A percentile compares a stretch with the other conserved stretches of the same genome.
Evolutionary conservation across 2,329 filamentous ascomycete species (phyloP).

Genomic region (Orbilia brochopaga): DNA sequence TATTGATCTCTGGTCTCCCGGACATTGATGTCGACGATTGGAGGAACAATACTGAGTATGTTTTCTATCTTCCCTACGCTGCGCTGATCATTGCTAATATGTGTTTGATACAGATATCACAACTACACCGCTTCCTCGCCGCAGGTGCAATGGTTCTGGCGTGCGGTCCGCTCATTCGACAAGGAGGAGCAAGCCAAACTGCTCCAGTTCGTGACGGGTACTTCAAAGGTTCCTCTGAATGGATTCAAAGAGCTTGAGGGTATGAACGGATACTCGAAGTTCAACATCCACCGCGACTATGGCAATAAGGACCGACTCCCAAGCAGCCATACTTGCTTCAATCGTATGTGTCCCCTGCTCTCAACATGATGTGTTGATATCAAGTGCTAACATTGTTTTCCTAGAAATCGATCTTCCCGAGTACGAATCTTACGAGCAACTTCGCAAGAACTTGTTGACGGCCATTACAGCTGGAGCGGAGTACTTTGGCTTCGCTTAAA

Average conservation of each 20-base stretch:
- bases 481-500: conserved; percentile 93
- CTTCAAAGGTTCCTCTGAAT: conserved; percentile 96
- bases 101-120: conserved; percentile 69
- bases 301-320: conserved; percentile 94
- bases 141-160: conserved; percentile 99
- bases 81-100: conserved; percentile 5
- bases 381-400: conserved; percentile 57
- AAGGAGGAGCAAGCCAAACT: conserved; percentile 98
- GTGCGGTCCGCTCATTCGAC: conserved; percentile 93
- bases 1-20: conserved; percentile 93
- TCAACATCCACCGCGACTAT: conserved; percentile 99
- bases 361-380: conserved; percentile 8
- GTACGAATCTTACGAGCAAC: conserved; percentile 92
- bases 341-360: conserved; percentile 72
- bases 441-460: conserved; percentile 86
- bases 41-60: conserved; percentile 89
- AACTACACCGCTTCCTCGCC: conserved; percentile 94
- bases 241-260: conserved; percentile 99
- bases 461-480: conserved; percentile 98
- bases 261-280: conserved; percentile 97
- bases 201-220: conserved; percentile 96
- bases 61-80: neutral
- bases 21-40: conserved; percentile 98
- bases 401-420: conserved; percentile 90
- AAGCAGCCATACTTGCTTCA: conserved; percentile 98